phyloP scores from a whole-genome alignment of 768 basidiomycete genomes.

The Podaxis pistillaris region DNA sequence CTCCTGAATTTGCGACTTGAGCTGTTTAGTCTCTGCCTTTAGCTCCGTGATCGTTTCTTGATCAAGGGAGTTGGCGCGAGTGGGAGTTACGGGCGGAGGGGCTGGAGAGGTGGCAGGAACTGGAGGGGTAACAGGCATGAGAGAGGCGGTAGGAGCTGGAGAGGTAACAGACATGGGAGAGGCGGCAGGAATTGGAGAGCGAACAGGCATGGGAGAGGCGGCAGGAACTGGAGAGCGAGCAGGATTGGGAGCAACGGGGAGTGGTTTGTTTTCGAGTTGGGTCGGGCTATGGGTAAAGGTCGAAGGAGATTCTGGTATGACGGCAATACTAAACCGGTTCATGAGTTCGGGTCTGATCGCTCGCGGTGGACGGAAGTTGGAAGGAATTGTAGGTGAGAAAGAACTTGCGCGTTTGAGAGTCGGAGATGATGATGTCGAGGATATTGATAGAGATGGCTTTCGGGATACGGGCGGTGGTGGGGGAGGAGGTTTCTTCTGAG shows the following conservation, averaged over 20 bases:
- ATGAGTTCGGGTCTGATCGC: neutral
- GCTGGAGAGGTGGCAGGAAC: neutral
- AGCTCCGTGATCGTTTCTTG: constrained; percentile 25
- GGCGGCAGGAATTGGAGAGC: neutral
- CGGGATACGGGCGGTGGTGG: constrained; percentile 5
- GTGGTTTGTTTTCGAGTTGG: neutral
- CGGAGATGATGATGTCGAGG: neutral
- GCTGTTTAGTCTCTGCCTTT: constrained; percentile 27
- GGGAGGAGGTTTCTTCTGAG: constrained; percentile 15
- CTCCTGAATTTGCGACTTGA: constrained; percentile 26
- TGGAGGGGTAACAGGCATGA: neutral
- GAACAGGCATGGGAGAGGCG: neutral
- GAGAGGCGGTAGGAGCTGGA: neutral
- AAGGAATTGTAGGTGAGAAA: constrained; percentile 2
- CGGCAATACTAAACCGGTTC: constrained; percentile 8
- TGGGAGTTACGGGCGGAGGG: neutral
- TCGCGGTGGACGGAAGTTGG: neutral
- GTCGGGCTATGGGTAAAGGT: neutral
- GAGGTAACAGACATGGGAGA: neutral
- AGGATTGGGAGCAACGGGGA: neutral
- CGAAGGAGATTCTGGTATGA: neutral
- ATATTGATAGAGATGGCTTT: constrained; percentile 4
- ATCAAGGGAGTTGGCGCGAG: constrained; percentile 14
- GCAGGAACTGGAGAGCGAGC: neutral
- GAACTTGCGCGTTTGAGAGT: constrained; percentile 1